Conservation (phyloP, 2,329 filamentous ascomycete genomes). For the Blumeria hordei region DNA sequence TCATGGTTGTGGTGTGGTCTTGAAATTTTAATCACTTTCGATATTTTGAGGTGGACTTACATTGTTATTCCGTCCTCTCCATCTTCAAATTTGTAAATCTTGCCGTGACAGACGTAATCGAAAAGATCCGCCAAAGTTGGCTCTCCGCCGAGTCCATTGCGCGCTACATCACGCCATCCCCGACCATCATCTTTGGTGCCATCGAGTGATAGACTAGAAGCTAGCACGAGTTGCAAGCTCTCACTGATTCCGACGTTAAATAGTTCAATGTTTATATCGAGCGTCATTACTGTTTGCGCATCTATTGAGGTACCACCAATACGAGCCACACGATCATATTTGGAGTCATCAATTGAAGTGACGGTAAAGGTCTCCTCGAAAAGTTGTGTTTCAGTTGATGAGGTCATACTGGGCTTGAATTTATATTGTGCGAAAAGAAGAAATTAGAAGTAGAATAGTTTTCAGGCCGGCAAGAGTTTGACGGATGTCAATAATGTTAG, state of each 20-base stretch:
- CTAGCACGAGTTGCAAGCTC: slow-evolving; percentile 55
- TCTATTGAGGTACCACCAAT: slow-evolving; percentile 56
- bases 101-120: slow-evolving; percentile 73
- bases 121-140: slow-evolving; percentile 51
- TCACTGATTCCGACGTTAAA: slow-evolving; percentile 58
- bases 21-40: neutral
- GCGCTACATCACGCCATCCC: slow-evolving; percentile 59
- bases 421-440: too few species aligned
- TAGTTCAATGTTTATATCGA: slow-evolving; percentile 87
- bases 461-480: too few species aligned
- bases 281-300: slow-evolving; percentile 48
- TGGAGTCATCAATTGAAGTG: slow-evolving; percentile 53
- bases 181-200: slow-evolving; percentile 53
- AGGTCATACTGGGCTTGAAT: slow-evolving; percentile 14
- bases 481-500: too few species aligned
- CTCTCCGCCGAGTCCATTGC: slow-evolving; percentile 25
- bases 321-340: slow-evolving; percentile 89
- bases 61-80: slow-evolving; percentile 57
- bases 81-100: slow-evolving; percentile 75
- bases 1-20: too few species aligned
- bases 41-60: slow-evolving; percentile 28
- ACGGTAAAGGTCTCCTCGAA: slow-evolving; percentile 84
- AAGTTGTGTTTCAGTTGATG: slow-evolving; percentile 66
- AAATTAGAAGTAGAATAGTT: too few species aligned
- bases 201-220: slow-evolving; percentile 67